These are phyloP conservation scores for Curvularia sp. DNA, from an alignment of 2,329 filamentous ascomycete genomes.

Conservation along the genomic window DNA sequence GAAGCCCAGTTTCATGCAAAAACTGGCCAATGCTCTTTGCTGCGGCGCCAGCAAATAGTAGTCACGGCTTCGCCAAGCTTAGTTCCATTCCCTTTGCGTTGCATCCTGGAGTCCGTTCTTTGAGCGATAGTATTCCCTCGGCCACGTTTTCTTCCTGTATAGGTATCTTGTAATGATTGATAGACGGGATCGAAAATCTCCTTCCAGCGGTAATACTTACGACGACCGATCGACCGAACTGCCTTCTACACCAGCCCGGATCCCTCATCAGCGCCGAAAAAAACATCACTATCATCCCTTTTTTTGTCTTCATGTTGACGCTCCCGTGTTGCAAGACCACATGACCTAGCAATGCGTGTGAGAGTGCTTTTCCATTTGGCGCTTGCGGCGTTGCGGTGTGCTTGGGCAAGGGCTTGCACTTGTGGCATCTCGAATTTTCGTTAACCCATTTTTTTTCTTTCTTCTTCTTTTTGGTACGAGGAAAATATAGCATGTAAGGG, in stretches of 20 bases:
- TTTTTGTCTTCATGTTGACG: conserved; percentile 32
- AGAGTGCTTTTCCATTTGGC: conserved; percentile 35
- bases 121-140: conserved; percentile 40
- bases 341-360: conserved; percentile 31
- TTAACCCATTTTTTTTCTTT: conserved; percentile 25
- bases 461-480: conserved; percentile 25
- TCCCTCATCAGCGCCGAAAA: conserved; percentile 30
- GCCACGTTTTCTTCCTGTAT: conserved; percentile 49
- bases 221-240: conserved; percentile 37
- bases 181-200: conserved; percentile 51
- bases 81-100: conserved; percentile 36
- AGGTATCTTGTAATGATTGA: conserved; percentile 53
- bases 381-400: conserved; percentile 38
- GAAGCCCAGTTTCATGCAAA: conserved; percentile 77
- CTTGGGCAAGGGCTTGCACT: conserved; percentile 28
- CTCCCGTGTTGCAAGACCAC: conserved; percentile 30
- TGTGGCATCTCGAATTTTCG: conserved; percentile 37
- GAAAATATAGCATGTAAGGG: conserved; percentile 42
- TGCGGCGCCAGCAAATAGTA: conserved; percentile 63
- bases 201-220: conserved; percentile 47
- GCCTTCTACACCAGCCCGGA: conserved; percentile 36
- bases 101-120: conserved; percentile 48
- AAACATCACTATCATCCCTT: conserved; percentile 25
- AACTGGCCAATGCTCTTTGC: conserved; percentile 91
- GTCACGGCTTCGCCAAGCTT: conserved; percentile 27